These are phyloP conservation scores for Lyophyllum shimeji DNA, from an alignment of 768 basidiomycete species.

Conservation along the genomic window DNA sequence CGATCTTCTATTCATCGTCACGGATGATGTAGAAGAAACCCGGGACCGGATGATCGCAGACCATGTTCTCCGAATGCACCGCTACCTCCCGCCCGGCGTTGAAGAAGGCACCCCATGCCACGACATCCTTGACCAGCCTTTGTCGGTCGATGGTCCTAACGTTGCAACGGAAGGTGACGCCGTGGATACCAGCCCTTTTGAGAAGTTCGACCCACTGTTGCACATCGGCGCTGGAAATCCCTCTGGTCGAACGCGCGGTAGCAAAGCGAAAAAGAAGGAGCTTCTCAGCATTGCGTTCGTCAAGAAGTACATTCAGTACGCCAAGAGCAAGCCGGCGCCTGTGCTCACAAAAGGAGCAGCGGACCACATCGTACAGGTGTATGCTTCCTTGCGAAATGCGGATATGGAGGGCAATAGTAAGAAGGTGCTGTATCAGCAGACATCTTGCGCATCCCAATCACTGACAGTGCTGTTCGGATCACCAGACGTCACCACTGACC, in stretches of 20 bases:
- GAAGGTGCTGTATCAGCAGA: slow-evolving; percentile 46
- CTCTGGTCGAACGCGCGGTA: slow-evolving; percentile 56
- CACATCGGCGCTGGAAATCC: slow-evolving; percentile 74
- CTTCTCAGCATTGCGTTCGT: slow-evolving; percentile 92
- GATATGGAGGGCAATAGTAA: slow-evolving; percentile 88
- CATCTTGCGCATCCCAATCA: background rate
- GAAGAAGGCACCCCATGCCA: slow-evolving; percentile 93
- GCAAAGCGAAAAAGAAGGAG: slow-evolving; percentile 68
- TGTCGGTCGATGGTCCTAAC: slow-evolving; percentile 82
- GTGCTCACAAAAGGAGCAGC: slow-evolving; percentile 90
- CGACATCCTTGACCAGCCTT: slow-evolving; percentile 85
- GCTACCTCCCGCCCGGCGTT: slow-evolving; percentile 93
- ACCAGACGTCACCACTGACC: slow-evolving; percentile 92
- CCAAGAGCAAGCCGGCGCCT: slow-evolving; percentile 86
- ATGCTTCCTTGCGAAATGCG: slow-evolving; percentile 89
- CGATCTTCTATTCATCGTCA: slow-evolving; percentile 96
- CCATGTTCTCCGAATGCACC: slow-evolving; percentile 96
- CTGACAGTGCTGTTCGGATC: slow-evolving; percentile 15
- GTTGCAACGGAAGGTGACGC: slow-evolving; percentile 53
- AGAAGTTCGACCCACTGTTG: slow-evolving; percentile 94
- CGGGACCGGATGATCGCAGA: slow-evolving; percentile 95
- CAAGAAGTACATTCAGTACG: slow-evolving; percentile 98
- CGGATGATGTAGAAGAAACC: slow-evolving; percentile 95
- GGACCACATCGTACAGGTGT: slow-evolving; percentile 90
- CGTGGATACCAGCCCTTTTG: slow-evolving; percentile 78